Percentiles rank a stretch among this genome's conserved stretches.
Conservation (phyloP, 257 asterid genomes). For the Marsdenia floribunda region DNA sequence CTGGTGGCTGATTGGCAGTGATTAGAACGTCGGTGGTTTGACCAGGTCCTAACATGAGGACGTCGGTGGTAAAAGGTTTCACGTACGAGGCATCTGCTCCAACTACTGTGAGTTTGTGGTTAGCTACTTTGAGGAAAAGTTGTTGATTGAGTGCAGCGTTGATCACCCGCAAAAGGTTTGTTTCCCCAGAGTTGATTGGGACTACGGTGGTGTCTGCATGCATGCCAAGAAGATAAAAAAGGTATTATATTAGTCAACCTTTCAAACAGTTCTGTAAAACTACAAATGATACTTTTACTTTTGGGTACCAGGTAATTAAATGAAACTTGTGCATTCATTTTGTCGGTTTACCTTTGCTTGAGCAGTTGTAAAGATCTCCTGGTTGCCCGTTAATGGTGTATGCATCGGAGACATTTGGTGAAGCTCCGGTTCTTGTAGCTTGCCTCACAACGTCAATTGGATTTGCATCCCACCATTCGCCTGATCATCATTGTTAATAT, state of each 20-base stretch:
- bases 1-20: slow-evolving; percentile 62
- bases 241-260: too few species aligned
- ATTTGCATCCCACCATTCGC: slow-evolving; percentile 96
- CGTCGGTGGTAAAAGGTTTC: slow-evolving; percentile 79
- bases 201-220: slow-evolving; percentile 55
- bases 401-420: slow-evolving; percentile 78
- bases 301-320: too few species aligned
- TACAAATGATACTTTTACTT: too few species aligned
- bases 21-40: slow-evolving; percentile 88
- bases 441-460: slow-evolving; percentile 71
- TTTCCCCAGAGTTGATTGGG: slow-evolving; percentile 56
- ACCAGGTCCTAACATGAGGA: slow-evolving; percentile 91
- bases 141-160: slow-evolving; percentile 82
- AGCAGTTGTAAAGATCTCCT: slow-evolving; percentile 86
- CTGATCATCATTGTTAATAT: slow-evolving; percentile 28
- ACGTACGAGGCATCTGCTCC: slow-evolving; percentile 80
- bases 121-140: slow-evolving; percentile 79
- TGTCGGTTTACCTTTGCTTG: slow-evolving; percentile 41
- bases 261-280: too few species aligned
- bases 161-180: slow-evolving; percentile 62
- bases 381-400: slow-evolving; percentile 96
- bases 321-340: too few species aligned
- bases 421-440: slow-evolving; percentile 74
- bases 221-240: neutral
- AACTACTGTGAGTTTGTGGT: slow-evolving; percentile 75